These are phyloP conservation scores for Trichophyton benhamiae DNA, from an alignment of 2,329 filamentous ascomycete species.

Conservation along the genomic window DNA sequence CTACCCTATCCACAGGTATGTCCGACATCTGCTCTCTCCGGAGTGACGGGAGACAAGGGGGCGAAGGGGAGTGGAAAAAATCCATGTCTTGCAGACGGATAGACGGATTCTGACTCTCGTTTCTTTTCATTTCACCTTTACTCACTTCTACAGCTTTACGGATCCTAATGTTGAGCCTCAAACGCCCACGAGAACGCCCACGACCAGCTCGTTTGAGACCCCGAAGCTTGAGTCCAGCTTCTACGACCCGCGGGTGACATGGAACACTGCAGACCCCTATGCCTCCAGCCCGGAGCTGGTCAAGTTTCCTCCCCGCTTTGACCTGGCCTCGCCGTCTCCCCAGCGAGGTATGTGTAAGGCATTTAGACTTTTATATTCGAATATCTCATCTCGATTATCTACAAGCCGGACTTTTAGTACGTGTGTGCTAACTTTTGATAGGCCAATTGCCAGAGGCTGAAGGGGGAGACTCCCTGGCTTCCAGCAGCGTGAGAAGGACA, in stretches of 20 bases:
- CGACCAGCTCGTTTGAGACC: slow-evolving; percentile 29
- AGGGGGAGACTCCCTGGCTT: not conserved
- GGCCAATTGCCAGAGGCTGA: not conserved
- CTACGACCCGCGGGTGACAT: slow-evolving; percentile 35
- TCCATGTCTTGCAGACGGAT: not conserved
- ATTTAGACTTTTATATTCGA: not conserved
- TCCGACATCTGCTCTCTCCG: not conserved
- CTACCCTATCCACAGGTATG: slow-evolving; percentile 36
- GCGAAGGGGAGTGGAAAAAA: too few species aligned
- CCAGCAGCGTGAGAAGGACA: slow-evolving; percentile 1
- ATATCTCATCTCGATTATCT: too few species aligned
- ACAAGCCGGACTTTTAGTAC: too few species aligned
- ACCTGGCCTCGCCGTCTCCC: slow-evolving; percentile 21
- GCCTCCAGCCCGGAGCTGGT: slow-evolving; percentile 36
- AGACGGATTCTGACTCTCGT: slow-evolving; percentile 17
- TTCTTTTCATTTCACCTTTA: not conserved
- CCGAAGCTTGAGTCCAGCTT: slow-evolving; percentile 38
- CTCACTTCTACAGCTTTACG: slow-evolving; percentile 31
- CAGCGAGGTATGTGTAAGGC: not conserved
- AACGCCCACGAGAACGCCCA: slow-evolving; percentile 36
- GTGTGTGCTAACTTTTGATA: not conserved
- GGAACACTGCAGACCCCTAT: slow-evolving; percentile 37
- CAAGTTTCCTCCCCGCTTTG: slow-evolving; percentile 29
- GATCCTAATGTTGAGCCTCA: slow-evolving; percentile 36
- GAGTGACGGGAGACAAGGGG: too few species aligned